A percentile compares a stretch with the other conserved stretches of the same genome.
These are phyloP conservation scores for Pythium apleroticum DNA, from an alignment of 352 stramenopile species.

Conservation along the genomic window DNA sequence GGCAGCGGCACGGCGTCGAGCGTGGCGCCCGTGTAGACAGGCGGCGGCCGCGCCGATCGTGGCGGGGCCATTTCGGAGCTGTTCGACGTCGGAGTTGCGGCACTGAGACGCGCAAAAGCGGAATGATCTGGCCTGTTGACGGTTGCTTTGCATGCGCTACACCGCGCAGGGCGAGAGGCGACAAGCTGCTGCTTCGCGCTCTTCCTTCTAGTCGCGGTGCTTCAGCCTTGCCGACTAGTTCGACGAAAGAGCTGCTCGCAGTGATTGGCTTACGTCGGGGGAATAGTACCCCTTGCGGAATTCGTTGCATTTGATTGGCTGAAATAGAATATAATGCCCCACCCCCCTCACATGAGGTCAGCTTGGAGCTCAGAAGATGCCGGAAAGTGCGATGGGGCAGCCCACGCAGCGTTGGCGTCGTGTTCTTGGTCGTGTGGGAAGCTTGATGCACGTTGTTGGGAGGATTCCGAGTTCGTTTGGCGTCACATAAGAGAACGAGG, in stretches of 20 bases:
- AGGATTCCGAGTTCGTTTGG: no score
- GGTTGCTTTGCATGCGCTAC: background rate
- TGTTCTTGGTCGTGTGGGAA: no score
- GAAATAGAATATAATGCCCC: background rate
- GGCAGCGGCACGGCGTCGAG: background rate
- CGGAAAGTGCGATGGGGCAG: background rate
- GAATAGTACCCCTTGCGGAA: background rate
- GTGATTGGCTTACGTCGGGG: background rate
- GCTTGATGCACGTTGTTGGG: no score
- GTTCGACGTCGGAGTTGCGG: background rate
- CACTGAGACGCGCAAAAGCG: background rate
- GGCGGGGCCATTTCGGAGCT: background rate
- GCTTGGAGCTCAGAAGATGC: background rate
- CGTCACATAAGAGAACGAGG: no score
- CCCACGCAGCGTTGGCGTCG: no score
- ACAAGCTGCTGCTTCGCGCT: background rate
- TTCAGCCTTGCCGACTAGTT: slow-evolving; percentile 4
- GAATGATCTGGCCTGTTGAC: background rate
- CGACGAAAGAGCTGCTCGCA: background rate
- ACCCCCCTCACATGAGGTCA: background rate
- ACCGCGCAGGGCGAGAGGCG: no score
- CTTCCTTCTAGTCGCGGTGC: background rate
- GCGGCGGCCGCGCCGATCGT: background rate
- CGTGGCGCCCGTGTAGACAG: background rate
- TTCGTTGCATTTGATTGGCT: background rate